A percentile compares a stretch with the other conserved stretches of the same genome.
Conservation (phyloP, 257 asterid genomes). For the Jasminum sambac region DNA sequence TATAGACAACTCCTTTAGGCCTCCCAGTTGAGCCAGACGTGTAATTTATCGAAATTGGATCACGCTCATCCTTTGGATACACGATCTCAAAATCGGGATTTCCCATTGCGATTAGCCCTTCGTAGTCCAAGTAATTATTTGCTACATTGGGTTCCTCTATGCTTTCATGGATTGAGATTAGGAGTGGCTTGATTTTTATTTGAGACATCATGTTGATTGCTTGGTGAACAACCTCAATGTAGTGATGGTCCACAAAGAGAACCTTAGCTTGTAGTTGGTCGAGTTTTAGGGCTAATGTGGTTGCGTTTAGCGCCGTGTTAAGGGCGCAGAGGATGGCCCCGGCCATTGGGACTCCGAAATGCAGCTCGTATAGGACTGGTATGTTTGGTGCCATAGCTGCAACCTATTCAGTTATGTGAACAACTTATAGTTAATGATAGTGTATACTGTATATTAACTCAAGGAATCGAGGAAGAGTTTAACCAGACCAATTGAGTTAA, state of each 20-base stretch:
- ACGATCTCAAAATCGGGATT: constrained; percentile 35
- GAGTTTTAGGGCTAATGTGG: constrained; percentile 44
- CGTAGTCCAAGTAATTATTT: constrained; percentile 31
- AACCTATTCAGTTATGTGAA: constrained; percentile 39
- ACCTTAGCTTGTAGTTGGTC: constrained; percentile 49
- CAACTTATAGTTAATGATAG: too few relatives aligned
- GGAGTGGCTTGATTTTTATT: constrained; percentile 25
- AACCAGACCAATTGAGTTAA: too few relatives aligned
- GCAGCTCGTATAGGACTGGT: constrained; percentile 65
- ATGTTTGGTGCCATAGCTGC: constrained; percentile 64
- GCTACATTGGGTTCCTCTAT: not conserved
- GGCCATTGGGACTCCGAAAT: constrained; percentile 70
- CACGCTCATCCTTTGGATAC: constrained; percentile 60
- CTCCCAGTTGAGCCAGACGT: constrained; percentile 80
- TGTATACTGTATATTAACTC: too few relatives aligned
- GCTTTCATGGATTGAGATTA: constrained; percentile 45
- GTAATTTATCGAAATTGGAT: constrained; percentile 65
- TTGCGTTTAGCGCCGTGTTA: constrained; percentile 41
- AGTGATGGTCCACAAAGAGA: constrained; percentile 54
- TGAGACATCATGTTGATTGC: constrained; percentile 36
- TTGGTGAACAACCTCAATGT: constrained; percentile 34
- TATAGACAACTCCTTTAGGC: constrained; percentile 77
- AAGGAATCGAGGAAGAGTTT: too few relatives aligned
- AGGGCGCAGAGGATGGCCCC: constrained; percentile 65
- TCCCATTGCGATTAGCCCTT: constrained; percentile 43